These are phyloP conservation scores for Thermomucor indicae-seudaticae DNA, from an alignment of 371 early-diverging fungal genomes.

Conservation along the genomic window DNA sequence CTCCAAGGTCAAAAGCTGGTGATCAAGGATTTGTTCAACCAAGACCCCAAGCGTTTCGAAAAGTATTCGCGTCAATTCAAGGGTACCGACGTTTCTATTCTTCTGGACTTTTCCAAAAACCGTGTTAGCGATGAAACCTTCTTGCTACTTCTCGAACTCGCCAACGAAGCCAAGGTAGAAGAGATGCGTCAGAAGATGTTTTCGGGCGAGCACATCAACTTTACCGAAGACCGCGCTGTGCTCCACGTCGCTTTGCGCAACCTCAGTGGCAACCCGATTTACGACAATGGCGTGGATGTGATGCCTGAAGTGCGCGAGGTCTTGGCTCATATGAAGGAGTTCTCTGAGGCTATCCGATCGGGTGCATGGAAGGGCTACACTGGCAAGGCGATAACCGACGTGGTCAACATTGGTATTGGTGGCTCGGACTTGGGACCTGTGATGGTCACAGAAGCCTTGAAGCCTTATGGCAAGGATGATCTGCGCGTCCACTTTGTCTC, in stretches of 20 bases:
- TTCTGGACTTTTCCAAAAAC: conserved; percentile 96
- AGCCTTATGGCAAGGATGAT: conserved; percentile 79
- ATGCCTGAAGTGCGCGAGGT: conserved; percentile 94
- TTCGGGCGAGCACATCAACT: conserved; percentile 94
- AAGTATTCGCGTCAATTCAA: conserved; percentile 75
- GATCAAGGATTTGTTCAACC: conserved; percentile 75
- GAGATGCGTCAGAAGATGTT: conserved; percentile 92
- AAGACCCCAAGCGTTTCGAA: conserved; percentile 74
- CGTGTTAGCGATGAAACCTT: conserved; percentile 79
- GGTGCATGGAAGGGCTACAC: conserved; percentile 95
- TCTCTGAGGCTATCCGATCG: conserved; percentile 79
- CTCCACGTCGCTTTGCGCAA: conserved; percentile 97
- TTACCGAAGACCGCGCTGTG: conserved; percentile 97
- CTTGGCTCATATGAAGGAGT: conserved; percentile 87
- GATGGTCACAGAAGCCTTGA: conserved; percentile 97
- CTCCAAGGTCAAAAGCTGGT: conserved; percentile 65
- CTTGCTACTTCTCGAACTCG: conserved; percentile 73
- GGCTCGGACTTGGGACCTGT: conserved; percentile 99
- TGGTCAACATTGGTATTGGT: conserved; percentile 99
- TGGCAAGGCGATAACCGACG: conserved; percentile 89
- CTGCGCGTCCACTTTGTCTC: conserved; percentile 93
- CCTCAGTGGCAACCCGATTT: conserved; percentile 73
- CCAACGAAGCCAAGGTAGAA: conserved; percentile 82
- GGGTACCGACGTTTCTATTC: conserved; percentile 65
- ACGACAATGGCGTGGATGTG: conserved; percentile 83